Base-by-base conservation (phyloP, 2,329 filamentous ascomycete genomes). In the Cladosporium sp. region DNA sequence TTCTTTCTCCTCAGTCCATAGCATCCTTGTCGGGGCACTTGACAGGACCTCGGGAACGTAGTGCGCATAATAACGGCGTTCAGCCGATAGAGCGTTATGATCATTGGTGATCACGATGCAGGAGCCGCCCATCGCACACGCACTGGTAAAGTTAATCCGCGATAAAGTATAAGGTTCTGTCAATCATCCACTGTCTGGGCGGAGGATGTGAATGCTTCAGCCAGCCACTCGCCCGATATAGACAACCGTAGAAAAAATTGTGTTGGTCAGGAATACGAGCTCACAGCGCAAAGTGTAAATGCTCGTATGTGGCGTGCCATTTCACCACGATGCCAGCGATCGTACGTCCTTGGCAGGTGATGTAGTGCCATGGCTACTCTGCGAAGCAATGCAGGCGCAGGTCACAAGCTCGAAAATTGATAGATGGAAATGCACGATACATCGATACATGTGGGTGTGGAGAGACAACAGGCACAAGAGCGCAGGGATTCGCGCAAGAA, bases 31-130 rank as follows among this genome's bases (percentile, higher is more conserved):
- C 28, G 23, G 39, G 3, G 39, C 39, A 46, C 8, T 46, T 54
- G 51, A 32, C 26, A 28, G 25, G 16, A 53, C 25, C 53, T 28
- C 59, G 26, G 59, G 18, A n/a, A 23, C 32, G 23, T 21, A 21
- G 21, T 18, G 32, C 25, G 25, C 60, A 36, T 28, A 56, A 43
- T 26, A 51, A 63, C 46, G 34, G 30, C 54, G 32, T 34, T 36
- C n/a, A 36, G 30, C 32, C 54, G 54, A 39, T 57, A 16, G 36
- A 56, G 59, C 11, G 34, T n/a, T 36, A 46, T 51, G 60, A 56
- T 63, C 49, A 46, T 26, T 56, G 49, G 48, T 63, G 60, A 63
- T 63, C 60, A 46, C 39, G 49, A 63, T 26, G 58, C 58, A 36
- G 46, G 58, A 49, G 39, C 23, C 49, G 21, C 59, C 30, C 48